A percentile compares a stretch with the other conserved stretches of the same genome.
Evolutionary conservation across 768 basidiomycete species (phyloP).

Genomic region (Termitomyces sp.): DNA sequence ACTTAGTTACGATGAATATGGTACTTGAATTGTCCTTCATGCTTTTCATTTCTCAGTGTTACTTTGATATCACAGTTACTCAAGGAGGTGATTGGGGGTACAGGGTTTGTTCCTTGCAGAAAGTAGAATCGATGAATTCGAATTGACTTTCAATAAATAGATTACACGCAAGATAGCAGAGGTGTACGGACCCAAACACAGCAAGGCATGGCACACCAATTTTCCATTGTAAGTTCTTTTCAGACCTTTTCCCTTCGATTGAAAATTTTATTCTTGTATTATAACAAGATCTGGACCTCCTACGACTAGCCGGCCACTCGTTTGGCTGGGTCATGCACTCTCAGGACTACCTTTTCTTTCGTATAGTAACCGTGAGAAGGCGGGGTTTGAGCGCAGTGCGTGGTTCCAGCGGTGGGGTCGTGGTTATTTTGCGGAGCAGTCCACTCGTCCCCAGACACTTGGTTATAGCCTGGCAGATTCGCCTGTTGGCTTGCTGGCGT

Average conservation of each 20-base stretch:
- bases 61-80: slow-evolving; percentile 25
- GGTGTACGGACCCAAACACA: slow-evolving; percentile 28
- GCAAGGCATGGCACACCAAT: slow-evolving; percentile 52
- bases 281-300: neutral
- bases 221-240: slow-evolving; percentile 22
- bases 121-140: neutral
- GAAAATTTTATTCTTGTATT: slow-evolving; percentile 9
- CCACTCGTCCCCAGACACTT: slow-evolving; percentile 45
- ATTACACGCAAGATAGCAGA: slow-evolving; percentile 23
- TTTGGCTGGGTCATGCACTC: neutral
- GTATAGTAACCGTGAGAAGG: slow-evolving; percentile 25
- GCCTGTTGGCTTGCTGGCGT: slow-evolving; percentile 45
- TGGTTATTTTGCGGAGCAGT: slow-evolving; percentile 36
- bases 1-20: slow-evolving; percentile 44
- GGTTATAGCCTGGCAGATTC: slow-evolving; percentile 54
- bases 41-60: neutral
- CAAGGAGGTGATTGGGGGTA: slow-evolving; percentile 47
- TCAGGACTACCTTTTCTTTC: slow-evolving; percentile 5
- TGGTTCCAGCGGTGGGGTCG: slow-evolving; percentile 21
- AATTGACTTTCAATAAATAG: neutral
- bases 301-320: neutral
- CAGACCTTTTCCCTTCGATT: neutral
- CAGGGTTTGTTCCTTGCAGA: slow-evolving; percentile 18
- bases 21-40: slow-evolving; percentile 7
- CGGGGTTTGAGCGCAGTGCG: slow-evolving; percentile 21